Conservation (phyloP, 257 asterid genomes). For the Solanum medicagineum region DNA sequence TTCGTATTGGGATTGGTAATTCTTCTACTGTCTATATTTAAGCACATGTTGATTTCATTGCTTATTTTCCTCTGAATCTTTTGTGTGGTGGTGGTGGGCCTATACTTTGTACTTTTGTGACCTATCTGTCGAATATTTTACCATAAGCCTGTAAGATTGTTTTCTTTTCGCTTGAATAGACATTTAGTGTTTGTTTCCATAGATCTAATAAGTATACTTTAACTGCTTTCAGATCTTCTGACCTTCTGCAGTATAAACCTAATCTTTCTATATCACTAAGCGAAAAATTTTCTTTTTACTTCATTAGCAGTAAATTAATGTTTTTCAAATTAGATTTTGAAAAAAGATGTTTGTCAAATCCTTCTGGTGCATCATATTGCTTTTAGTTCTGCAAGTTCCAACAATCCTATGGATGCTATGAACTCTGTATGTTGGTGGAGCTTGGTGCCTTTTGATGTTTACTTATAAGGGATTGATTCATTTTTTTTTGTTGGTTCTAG, state of each 20-base stretch:
- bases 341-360: neutral
- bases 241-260: neutral
- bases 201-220: neutral
- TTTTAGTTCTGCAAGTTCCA: neutral
- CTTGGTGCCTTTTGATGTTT: neutral
- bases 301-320: neutral
- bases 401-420: neutral
- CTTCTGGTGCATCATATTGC: neutral
- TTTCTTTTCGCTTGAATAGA: neutral
- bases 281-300: neutral
- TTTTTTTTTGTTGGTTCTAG: neutral
- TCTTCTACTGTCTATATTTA: neutral
- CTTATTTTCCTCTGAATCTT: neutral
- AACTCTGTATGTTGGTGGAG: neutral
- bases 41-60: neutral
- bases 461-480: neutral
- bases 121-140: neutral
- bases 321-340: neutral
- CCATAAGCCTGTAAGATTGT: neutral
- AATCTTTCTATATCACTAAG: neutral
- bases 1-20: slow-evolving; percentile 91
- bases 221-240: neutral
- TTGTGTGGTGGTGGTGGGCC: neutral
- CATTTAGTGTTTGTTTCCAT: neutral
- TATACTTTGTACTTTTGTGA: neutral